Base-by-base conservation (phyloP, 139 green algal species). In the Gonium pectorale region DNA sequence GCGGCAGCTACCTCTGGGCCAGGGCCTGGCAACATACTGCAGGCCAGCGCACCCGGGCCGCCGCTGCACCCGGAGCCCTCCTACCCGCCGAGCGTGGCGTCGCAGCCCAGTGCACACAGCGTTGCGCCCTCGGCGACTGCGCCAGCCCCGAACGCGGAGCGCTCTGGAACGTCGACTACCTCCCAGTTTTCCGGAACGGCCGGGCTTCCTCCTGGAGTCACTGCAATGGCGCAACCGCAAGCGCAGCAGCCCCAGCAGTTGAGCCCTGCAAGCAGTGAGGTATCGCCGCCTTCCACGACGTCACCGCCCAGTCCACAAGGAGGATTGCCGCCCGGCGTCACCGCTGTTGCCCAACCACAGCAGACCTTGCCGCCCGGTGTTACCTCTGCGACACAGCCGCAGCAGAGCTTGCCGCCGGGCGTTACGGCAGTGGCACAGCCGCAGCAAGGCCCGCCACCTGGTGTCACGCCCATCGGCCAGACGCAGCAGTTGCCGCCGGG, bases 191-290 rank as follows among this genome's bases (percentile, higher is more conserved):
- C 44, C 15, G 37, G 51, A 6, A 8, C n/a, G 60, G 60, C 60
- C 6, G 54, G 80, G 13, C 52, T 86, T 29, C 68, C 81, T 3
- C 66, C 80, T 52, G 80, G 80, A 35, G 67, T 80, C 40, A 70
- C 52, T n/a, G 40, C 63, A 3, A 51, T 85, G 44, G 46, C 29
- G 41, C 40, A 62, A 7, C 35, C 40, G 75, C 60, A 83, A 15
- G 22, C 31, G 5, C 35, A 46, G 40, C 67, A 74, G 75, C 64
- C 3, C 68, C 6, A 37, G 5, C 64, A 29, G 29, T 5, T 21
- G 29, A 60, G 59, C 24, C n/a, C n/a, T n/a, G n/a, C n/a, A n/a
- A n/a, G n/a, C n/a, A n/a, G n/a, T n/a, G n/a, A n/a, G n/a, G n/a
- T n/a, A n/a, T n/a, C n/a, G n/a, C n/a, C n/a, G n/a, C n/a, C n/a